Evolutionary conservation across 1,139 yeast species (phyloP), one percentile per base, ranked within the genome.

Genomic region (Pichia sp.): DNA sequence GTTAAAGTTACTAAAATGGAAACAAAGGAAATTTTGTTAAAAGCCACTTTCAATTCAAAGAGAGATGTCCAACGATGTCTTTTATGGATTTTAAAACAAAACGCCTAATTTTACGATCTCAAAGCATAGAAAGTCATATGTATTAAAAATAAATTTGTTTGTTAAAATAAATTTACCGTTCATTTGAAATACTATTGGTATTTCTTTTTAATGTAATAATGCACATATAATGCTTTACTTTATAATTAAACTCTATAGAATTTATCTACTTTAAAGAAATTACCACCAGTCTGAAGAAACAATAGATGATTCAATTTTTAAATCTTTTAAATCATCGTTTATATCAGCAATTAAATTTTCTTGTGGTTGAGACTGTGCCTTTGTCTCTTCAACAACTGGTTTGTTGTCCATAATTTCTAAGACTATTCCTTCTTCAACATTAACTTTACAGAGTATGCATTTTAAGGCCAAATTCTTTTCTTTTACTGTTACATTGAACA

Each of bases 21-120:
- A 12, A 36, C 29, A 3, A 30, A 32, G 7, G 30, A 63, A 27
- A 69, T 68, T 52, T 68, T 74, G 12, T 62, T 77, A 43, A 74
- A 70, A 53, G 68, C 74, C n/a, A 68, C 63, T n/a, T 80, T 82
- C 57, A 77, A 75, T 56, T 87, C 83, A 53, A 67, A 80, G 45
- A 67, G 71, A 34, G 90, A 82, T 54, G 68, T 83, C 6, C 82
- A 77, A 47, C 83, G 80, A 56, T 81, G 90, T 66, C 64, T 84
- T 44, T 74, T 73, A 49, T 84, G 90, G 89, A 45, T 52, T 7
- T 41, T 53, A 27, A 44, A 42, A 36, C 47, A 50, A n/a, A 22
- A 20, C 9, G 1, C 40, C 45, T 22, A 34, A 47, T 22, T 32
- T 16, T 18, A 23, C 4, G 13, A 23, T n/a, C n/a, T n/a, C n/a